phyloP scores from a whole-genome alignment of 164 flowering plant genomes.

The Taxillus chinensis region DNA sequence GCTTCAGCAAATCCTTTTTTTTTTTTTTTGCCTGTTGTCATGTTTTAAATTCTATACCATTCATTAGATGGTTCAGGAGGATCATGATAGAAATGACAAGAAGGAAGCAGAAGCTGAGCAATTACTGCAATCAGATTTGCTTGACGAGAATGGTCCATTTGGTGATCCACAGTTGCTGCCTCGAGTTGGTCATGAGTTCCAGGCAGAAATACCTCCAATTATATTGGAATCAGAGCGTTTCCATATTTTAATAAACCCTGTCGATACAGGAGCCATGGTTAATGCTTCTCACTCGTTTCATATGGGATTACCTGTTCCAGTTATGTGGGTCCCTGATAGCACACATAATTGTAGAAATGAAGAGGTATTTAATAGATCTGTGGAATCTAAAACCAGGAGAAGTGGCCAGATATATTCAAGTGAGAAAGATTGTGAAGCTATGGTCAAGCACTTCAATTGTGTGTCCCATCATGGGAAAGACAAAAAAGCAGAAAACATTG shows the following conservation, averaged over 20 bases:
- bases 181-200: conserved; percentile 69
- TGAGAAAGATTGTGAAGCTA: background rate
- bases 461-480: background rate
- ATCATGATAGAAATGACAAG: conserved; percentile 12
- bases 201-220: conserved; percentile 57
- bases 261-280: conserved; percentile 9
- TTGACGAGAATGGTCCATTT: conserved; percentile 20
- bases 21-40: too few species aligned
- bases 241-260: conserved; percentile 6
- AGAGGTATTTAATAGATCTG: conserved; percentile 3
- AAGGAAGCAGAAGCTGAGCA: conserved; percentile 23
- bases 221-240: conserved; percentile 16
- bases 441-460: background rate
- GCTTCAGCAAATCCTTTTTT: too few species aligned
- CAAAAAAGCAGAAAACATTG: background rate
- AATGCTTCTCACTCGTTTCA: conserved; percentile 14
- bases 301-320: conserved; percentile 43
- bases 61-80: conserved; percentile 31
- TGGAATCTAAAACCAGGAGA: conserved; percentile 7
- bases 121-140: conserved; percentile 18
- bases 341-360: conserved; percentile 14
- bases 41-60: too few species aligned
- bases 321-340: conserved; percentile 33
- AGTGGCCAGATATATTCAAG: conserved; percentile 2
- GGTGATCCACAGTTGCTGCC: conserved; percentile 46